Base-by-base conservation (phyloP, 768 basidiomycete species). In the Mycena indigotica region DNA sequence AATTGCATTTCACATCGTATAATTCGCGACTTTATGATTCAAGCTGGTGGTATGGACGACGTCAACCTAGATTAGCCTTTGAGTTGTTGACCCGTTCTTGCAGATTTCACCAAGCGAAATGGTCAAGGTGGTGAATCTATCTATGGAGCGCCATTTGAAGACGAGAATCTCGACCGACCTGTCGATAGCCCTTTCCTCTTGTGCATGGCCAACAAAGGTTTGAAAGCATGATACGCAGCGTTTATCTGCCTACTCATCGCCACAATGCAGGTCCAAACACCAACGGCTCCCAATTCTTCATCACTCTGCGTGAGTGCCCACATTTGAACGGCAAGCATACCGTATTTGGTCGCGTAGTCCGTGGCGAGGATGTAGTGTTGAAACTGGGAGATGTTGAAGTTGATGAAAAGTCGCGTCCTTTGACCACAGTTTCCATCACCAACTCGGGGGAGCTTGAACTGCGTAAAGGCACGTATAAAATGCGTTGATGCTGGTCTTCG, bases 201-300 rank as follows among this genome's bases (percentile, higher is more conserved):
- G 12, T 92, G 91, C 65, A 96, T 95, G 94, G 93, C 93, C 10
- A 96, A 96, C 70, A 82, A 83, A 61, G 90, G 90, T n/a, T 8
- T 26, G 46, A 10, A 21, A 8, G 10, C 24, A 23, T 8, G 21
- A n/a, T 12, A 21, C 41, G 41, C 24, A 15, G 16, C 19, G 10
- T 45, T 10, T 45, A 48, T 25, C 25, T 48, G 4, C 12, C 46
- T 28, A 6, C 6, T 15, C 12, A 13, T 16, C 41, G 41, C n/a
- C 12, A 8, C 8, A 48, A 35, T 35, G 8, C 32, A 48, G 46
- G 24, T 2, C 85, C 88, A 0, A 77, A 89, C 71, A 95, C 93
- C 30, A 95, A 95, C 62, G 86, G 87, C 32, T 90, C 88, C 1
- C 93, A 95, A 62, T 95, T 89, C 68, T 95, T 95, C 68, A 77